phyloP scores from a whole-genome alignment of 129 eudicot species.

The Silybum marianum region DNA sequence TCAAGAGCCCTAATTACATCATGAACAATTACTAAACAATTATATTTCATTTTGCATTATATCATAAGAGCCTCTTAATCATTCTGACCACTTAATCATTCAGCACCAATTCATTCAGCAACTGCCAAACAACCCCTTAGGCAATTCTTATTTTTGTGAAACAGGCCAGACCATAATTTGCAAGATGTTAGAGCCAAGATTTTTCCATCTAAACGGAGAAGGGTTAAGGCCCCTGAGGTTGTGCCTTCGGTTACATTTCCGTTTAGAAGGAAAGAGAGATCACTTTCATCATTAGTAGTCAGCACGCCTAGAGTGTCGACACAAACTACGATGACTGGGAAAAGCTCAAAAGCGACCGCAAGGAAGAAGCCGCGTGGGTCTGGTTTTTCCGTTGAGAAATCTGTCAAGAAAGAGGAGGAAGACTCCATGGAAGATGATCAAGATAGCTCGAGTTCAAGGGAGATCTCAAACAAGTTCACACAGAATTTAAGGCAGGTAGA shows the following conservation, averaged over 20 bases:
- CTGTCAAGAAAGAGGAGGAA: slow-evolving; percentile 67
- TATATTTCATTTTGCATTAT: too few species aligned
- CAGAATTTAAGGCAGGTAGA: slow-evolving; percentile 73
- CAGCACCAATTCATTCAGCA: too few species aligned
- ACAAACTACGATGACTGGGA: slow-evolving; percentile 65
- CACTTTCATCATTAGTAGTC: slow-evolving; percentile 81
- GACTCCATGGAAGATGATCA: slow-evolving; percentile 62
- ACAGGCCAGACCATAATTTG: slow-evolving; percentile 88
- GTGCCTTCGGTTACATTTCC: slow-evolving; percentile 57
- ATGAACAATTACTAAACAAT: too few species aligned
- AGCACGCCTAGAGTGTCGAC: slow-evolving; percentile 74
- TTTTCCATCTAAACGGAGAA: slow-evolving; percentile 71
- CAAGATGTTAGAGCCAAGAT: slow-evolving; percentile 77
- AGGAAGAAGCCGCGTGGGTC: slow-evolving; percentile 69
- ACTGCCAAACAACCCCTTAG: too few species aligned
- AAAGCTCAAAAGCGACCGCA: slow-evolving; percentile 61
- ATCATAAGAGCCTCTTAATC: too few species aligned
- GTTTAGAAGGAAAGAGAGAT: slow-evolving; percentile 79
- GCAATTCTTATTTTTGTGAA: slow-evolving; percentile 13
- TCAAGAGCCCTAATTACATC: too few species aligned
- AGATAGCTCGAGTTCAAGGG: slow-evolving; percentile 80
- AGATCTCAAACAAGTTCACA: slow-evolving; percentile 55
- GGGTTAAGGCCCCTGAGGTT: slow-evolving; percentile 64
- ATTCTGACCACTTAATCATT: too few species aligned
- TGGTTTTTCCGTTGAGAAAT: slow-evolving; percentile 60